Base-by-base conservation (phyloP, 176 grass and related monocot genomes). In the Calamus simplicifolius region DNA sequence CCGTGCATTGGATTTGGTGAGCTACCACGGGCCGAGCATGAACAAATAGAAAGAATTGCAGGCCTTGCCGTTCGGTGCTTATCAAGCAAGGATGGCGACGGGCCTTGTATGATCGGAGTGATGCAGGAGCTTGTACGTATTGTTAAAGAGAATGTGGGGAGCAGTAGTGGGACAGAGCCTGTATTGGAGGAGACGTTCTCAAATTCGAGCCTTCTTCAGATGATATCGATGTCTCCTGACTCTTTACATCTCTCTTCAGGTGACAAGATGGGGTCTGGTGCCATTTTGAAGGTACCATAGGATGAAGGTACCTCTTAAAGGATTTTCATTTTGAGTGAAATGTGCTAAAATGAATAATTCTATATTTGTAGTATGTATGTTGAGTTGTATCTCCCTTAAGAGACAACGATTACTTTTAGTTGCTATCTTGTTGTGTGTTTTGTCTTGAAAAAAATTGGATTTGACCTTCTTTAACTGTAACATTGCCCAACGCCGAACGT, bases 141-240 rank as follows among this genome's bases (percentile, higher is more conserved):
- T 5, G 61, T 64, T 0, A 71, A 73, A 59, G 84, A 85, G 27
- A 80, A 77, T 57, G 80, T 83, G 13, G 81, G 87, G 57, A 85
- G 84, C 63, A 89, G 87, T 70, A 98, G 84, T 59, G 85, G 80
- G 66, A 85, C 85, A 38, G 87, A 92, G 70, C 88, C 87, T 28
- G 77, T 81, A 0, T 75, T 98, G 14, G 87, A 98, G 61, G 81
- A 85, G 56, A 88, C 87, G 3, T 92, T 92, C 68, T 92, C 87
- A 0, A 92, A 76, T 69, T 97, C 87, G 2, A 92, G 87, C 79
- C 79, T 92, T 26, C 79, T 92, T 52, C 93, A 91, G 73, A 98
- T 97, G 84, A 90, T 91, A 74, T 98, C 87, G n/a, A 98, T 83
- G 81, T 98, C 93, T 64, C 84, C 87, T 5, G 93, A 98, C n/a